phyloP scores from a whole-genome alignment of 805 yeast species.

The Metschnikowia cubensis region DNA sequence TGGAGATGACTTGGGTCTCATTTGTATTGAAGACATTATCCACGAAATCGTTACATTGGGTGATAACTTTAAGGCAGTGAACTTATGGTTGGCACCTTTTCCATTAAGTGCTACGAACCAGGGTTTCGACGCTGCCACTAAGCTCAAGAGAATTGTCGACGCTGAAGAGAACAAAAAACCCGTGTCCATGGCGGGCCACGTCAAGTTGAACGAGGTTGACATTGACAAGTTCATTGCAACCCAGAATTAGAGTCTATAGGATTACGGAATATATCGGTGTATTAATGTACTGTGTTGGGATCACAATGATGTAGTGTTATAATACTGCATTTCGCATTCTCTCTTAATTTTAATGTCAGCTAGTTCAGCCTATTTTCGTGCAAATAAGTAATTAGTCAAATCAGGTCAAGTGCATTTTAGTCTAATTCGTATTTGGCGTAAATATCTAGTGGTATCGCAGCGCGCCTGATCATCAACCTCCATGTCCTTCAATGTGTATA shows the following conservation, averaged over 20 bases:
- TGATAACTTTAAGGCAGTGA: conserved; percentile 57
- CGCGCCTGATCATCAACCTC: background rate
- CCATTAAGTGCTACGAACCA: conserved; percentile 62
- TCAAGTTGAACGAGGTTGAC: conserved; percentile 66
- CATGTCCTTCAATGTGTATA: conserved; percentile 17
- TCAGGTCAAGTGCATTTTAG: no score
- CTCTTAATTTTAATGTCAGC: no score
- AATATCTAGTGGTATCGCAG: background rate
- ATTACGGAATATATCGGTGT: background rate
- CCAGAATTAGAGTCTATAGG: conserved; percentile 43
- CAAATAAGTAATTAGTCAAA: no score
- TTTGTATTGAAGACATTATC: conserved; percentile 77
- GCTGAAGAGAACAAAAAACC: conserved; percentile 47
- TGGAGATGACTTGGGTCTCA: conserved; percentile 54
- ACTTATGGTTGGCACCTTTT: conserved; percentile 67
- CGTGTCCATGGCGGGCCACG: conserved; percentile 58
- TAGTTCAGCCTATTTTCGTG: no score
- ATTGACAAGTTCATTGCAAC: conserved; percentile 65
- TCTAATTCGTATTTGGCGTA: no score
- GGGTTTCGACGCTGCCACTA: conserved; percentile 73
- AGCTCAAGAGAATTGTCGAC: conserved; percentile 59
- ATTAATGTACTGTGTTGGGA: no score
- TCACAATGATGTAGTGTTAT: no score
- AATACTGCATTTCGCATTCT: no score
- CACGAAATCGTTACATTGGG: conserved; percentile 66